Conservation (phyloP, 306 rosid genomes). For the Quercus suber region DNA sequence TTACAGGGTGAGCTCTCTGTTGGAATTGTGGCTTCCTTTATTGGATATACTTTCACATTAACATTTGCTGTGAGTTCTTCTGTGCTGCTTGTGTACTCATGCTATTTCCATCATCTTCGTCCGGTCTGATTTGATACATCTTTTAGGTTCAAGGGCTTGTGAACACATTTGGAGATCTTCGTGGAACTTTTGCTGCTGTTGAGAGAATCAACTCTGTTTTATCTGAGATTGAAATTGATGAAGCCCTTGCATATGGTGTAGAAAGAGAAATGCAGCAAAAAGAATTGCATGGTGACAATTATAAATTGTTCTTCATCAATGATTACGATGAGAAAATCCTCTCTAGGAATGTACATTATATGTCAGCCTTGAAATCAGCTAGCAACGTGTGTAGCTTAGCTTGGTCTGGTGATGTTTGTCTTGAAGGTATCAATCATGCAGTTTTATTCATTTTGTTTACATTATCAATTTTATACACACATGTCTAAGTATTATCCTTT, state of each 20-base stretch:
- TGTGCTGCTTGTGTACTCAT: constrained; percentile 19
- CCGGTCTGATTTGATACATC: constrained; percentile 22
- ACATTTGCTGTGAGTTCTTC: constrained; percentile 77
- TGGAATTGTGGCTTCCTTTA: constrained; percentile 92
- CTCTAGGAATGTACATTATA: constrained; percentile 51
- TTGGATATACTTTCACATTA: constrained; percentile 96
- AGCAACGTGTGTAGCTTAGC: constrained; percentile 61
- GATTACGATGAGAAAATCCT: constrained; percentile 39
- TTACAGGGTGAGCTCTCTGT: constrained; percentile 90
- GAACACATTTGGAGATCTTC: constrained; percentile 92
- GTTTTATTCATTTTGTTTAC: constrained; percentile 13
- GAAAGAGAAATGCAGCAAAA: constrained; percentile 80
- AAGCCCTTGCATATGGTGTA: constrained; percentile 87
- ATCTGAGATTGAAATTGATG: constrained; percentile 75
- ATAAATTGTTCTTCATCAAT: constrained; percentile 50
- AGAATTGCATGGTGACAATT: constrained; percentile 50
- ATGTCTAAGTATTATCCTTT: constrained; percentile 14
- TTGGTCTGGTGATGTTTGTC: constrained; percentile 80
- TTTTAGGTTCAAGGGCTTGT: constrained; percentile 98
- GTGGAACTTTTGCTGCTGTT: constrained; percentile 76
- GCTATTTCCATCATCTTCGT: constrained; percentile 14
- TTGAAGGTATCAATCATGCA: constrained; percentile 64
- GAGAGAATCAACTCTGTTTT: constrained; percentile 94
- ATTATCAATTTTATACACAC: neutral
- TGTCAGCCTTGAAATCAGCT: constrained; percentile 80